Evolutionary conservation across 140 eudicot species (phyloP).

Genomic region (Cichorium intybus): DNA sequence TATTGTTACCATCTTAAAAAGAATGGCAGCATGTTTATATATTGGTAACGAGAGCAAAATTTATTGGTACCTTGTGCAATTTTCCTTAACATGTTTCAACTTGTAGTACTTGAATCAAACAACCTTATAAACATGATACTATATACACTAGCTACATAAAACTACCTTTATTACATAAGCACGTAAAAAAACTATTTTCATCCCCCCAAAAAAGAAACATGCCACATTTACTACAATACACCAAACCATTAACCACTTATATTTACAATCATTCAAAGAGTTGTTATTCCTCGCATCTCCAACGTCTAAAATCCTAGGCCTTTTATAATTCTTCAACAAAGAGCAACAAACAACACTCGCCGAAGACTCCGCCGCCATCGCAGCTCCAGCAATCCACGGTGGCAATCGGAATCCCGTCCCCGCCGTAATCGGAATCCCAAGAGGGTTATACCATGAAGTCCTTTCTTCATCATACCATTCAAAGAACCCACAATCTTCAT

Average conservation of each 20-base stretch:
- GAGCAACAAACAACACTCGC: conserved; percentile 93
- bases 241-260: neutral
- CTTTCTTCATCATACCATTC: no score
- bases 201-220: neutral
- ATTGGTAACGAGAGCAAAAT: no score
- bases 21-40: no score
- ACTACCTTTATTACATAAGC: conserved; percentile 14
- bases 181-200: neutral
- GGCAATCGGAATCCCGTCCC: conserved; percentile 87
- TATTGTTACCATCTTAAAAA: no score
- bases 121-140: conserved; percentile 1
- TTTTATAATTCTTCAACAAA: conserved; percentile 67
- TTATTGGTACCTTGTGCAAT: no score
- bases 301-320: conserved; percentile 62
- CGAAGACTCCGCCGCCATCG: conserved; percentile 99
- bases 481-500: no score
- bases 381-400: conserved; percentile 97
- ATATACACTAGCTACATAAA: conserved; percentile 15
- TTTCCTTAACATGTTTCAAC: no score
- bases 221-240: neutral
- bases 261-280: conserved; percentile 33
- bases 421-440: conserved; percentile 87
- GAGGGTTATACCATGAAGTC: conserved; percentile 81
- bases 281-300: conserved; percentile 50
- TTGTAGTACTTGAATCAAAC: neutral